Conservation (phyloP, 2,329 filamentous ascomycete genomes). For the Stachybotrys chartarum region DNA sequence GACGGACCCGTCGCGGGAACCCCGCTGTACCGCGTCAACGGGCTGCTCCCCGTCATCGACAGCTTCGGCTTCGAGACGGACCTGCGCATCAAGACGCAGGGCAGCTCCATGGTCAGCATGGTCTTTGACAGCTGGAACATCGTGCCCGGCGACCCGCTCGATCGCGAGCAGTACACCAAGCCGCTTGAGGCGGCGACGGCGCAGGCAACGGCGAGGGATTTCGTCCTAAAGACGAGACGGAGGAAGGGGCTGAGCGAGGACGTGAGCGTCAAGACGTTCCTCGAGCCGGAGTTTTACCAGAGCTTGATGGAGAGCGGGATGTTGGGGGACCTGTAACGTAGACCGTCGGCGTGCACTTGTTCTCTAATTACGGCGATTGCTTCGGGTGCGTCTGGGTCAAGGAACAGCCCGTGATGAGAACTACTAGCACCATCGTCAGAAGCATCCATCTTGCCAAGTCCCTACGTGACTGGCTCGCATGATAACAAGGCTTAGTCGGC, state of each 20-base stretch:
- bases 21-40: slow-evolving; percentile 84
- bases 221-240: slow-evolving; percentile 90
- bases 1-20: slow-evolving; percentile 93
- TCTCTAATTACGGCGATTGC: no score
- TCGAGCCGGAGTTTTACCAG: slow-evolving; percentile 90
- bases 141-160: slow-evolving; percentile 90
- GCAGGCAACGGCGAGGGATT: slow-evolving; percentile 87
- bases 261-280: slow-evolving; percentile 89
- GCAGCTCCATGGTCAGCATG: slow-evolving; percentile 80
- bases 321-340: slow-evolving; percentile 48
- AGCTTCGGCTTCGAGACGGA: slow-evolving; percentile 98
- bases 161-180: slow-evolving; percentile 73
- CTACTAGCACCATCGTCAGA: no score
- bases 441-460: no score
- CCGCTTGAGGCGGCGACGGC: slow-evolving; percentile 83
- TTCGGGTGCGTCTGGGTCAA: no score
- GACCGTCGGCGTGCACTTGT: no score
- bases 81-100: slow-evolving; percentile 90
- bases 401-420: no score
- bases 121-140: slow-evolving; percentile 96
- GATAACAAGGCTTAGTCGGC: no score
- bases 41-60: slow-evolving; percentile 91
- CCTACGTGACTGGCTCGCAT: no score
- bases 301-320: slow-evolving; percentile 84
- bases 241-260: slow-evolving; percentile 94